Conservation (phyloP, 2,329 filamentous ascomycete genomes). For the Coniella lustricola region DNA sequence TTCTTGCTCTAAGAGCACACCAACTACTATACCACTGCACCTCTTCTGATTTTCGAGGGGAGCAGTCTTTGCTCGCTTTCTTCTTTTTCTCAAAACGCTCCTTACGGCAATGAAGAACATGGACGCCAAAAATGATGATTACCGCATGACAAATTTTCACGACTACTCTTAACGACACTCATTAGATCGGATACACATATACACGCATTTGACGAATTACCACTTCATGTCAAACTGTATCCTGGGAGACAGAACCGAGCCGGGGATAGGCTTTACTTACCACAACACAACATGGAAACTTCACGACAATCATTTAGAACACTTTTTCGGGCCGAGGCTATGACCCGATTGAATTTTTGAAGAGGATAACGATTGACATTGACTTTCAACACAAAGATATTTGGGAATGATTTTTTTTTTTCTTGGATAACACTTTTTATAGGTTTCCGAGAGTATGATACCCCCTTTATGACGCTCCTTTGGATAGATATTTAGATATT, state of each 20-base stretch:
- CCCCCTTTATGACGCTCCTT: constrained; percentile 1
- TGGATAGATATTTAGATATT: neutral
- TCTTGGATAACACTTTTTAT: neutral
- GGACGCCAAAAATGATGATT: constrained; percentile 7
- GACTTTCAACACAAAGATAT: too few species aligned
- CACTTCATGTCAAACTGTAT: neutral
- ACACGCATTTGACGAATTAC: neutral
- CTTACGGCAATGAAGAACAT: neutral
- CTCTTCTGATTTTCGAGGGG: neutral
- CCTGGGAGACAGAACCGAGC: neutral
- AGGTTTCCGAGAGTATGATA: neutral
- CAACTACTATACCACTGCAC: too few species aligned
- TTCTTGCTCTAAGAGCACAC: constrained; percentile 9
- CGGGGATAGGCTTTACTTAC: too few species aligned
- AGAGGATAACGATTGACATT: too few species aligned
- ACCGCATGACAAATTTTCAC: neutral
- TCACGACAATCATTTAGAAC: constrained; percentile 12
- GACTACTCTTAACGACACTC: neutral
- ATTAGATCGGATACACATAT: neutral
- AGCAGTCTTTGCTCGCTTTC: neutral
- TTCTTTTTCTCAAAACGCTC: neutral
- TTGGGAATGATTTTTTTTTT: too few species aligned
- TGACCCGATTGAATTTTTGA: too few species aligned
- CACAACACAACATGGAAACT: neutral
- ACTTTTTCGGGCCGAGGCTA: too few species aligned